These are phyloP conservation scores for Coniochaeta ligniaria DNA, from an alignment of 2,329 filamentous ascomycete species.

Conservation along the genomic window DNA sequence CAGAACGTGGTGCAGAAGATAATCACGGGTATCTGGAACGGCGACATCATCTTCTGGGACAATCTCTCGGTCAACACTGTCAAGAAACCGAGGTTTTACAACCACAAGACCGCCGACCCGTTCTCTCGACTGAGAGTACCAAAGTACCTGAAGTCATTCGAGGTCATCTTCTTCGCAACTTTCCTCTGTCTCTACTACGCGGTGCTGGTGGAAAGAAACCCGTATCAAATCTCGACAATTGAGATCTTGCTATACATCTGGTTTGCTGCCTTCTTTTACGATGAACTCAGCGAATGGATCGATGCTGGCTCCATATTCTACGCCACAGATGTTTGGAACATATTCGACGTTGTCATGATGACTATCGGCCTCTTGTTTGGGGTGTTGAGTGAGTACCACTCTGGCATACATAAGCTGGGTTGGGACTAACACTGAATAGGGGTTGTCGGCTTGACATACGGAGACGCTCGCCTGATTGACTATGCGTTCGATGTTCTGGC, in stretches of 20 bases:
- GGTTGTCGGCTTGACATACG: slow-evolving; percentile 55
- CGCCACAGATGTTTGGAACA: slow-evolving; percentile 74
- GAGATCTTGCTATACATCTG: slow-evolving; percentile 77
- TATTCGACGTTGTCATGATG: slow-evolving; percentile 74
- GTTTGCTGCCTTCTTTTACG: slow-evolving; percentile 82
- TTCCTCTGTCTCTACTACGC: slow-evolving; percentile 79
- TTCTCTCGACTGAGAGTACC: slow-evolving; percentile 73
- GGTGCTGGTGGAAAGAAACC: slow-evolving; percentile 71
- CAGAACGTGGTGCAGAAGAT: slow-evolving; percentile 77
- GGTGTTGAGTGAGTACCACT: slow-evolving; percentile 53
- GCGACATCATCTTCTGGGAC: slow-evolving; percentile 84
- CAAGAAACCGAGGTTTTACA: slow-evolving; percentile 74
- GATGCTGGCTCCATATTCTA: slow-evolving; percentile 87
- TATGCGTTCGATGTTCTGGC: slow-evolving; percentile 84
- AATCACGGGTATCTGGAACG: slow-evolving; percentile 77
- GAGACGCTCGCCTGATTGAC: slow-evolving; percentile 59
- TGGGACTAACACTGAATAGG: slow-evolving; percentile 33
- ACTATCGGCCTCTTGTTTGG: slow-evolving; percentile 66
- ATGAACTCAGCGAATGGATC: slow-evolving; percentile 76
- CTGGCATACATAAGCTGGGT: slow-evolving; percentile 3
- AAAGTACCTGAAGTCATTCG: slow-evolving; percentile 77
- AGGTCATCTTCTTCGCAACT: slow-evolving; percentile 70
- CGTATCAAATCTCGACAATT: slow-evolving; percentile 54
- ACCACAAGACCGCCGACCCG: slow-evolving; percentile 57
- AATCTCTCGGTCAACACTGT: slow-evolving; percentile 63